Evolutionary conservation across 176 grass and related monocot species (phyloP).

Genomic region (Tillandsia leiboldiana): DNA sequence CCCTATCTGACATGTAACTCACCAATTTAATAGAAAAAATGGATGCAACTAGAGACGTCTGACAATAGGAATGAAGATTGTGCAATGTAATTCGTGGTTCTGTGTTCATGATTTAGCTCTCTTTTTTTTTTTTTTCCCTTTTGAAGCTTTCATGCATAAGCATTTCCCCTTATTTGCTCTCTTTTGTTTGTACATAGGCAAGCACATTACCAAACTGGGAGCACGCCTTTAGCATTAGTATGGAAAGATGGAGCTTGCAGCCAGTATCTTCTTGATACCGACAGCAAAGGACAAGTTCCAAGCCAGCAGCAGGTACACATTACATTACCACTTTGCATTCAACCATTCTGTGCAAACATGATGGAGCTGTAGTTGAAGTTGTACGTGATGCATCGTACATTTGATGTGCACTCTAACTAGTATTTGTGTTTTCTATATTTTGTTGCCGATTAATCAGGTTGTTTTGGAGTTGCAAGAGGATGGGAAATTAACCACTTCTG

Average conservation of each 20-base stretch:
- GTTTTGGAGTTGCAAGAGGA: slow-evolving; percentile 93
- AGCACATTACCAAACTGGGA: slow-evolving; percentile 86
- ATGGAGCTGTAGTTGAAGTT: background rate
- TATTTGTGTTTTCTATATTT: slow-evolving; percentile 15
- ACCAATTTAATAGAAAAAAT: background rate
- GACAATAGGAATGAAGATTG: background rate
- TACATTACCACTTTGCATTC: background rate
- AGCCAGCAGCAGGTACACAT: slow-evolving; percentile 59
- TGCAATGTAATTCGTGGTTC: too few species aligned
- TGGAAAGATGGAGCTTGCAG: slow-evolving; percentile 84
- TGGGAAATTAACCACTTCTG: slow-evolving; percentile 70
- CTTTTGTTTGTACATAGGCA: slow-evolving; percentile 37
- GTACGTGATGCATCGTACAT: background rate
- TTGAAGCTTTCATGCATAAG: background rate
- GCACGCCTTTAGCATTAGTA: slow-evolving; percentile 66
- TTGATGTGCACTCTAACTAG: slow-evolving; percentile 3
- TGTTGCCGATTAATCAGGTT: slow-evolving; percentile 45
- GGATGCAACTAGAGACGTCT: background rate
- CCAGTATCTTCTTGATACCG: slow-evolving; percentile 83
- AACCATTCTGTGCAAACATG: background rate
- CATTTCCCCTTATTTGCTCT: slow-evolving; percentile 5
- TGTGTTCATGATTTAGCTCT: too few species aligned
- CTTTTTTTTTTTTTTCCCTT: background rate
- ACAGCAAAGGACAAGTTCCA: slow-evolving; percentile 72
- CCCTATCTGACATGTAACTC: background rate